Percentiles rank a stretch among this genome's conserved stretches.
These are phyloP conservation scores for Trametopsis cervina DNA, from an alignment of 768 basidiomycete genomes.

Conservation along the genomic window DNA sequence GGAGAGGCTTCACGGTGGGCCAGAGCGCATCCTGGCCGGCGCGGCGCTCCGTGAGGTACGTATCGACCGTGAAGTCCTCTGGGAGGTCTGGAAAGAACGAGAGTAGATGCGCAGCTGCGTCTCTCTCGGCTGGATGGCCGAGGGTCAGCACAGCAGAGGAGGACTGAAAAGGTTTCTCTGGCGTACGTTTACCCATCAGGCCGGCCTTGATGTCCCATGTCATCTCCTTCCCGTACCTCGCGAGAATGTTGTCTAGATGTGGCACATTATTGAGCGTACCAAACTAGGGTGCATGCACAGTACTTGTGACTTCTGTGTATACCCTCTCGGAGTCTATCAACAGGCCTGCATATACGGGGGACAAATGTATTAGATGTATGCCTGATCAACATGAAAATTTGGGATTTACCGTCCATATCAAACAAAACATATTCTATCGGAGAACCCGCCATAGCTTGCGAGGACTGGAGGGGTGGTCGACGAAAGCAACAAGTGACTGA, in stretches of 20 bases:
- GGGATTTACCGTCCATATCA: slow-evolving; percentile 28
- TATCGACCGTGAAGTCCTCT: slow-evolving; percentile 42
- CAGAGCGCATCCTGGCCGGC: slow-evolving; percentile 55
- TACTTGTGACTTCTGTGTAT: slow-evolving; percentile 76
- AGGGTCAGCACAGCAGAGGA: too few species aligned
- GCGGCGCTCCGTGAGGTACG: slow-evolving; percentile 52
- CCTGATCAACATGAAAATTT: background rate
- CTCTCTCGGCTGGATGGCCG: slow-evolving; percentile 59
- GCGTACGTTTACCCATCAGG: slow-evolving; percentile 78
- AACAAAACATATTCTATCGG: slow-evolving; percentile 27
- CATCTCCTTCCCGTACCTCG: slow-evolving; percentile 66
- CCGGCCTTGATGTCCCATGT: slow-evolving; percentile 89
- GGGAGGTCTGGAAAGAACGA: slow-evolving; percentile 73
- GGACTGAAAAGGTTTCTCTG: too few species aligned
- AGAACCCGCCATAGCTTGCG: background rate
- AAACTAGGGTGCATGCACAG: background rate
- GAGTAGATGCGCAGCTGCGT: slow-evolving; percentile 59
- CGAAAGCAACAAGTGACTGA: too few species aligned
- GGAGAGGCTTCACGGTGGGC: slow-evolving; percentile 66
- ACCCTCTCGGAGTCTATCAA: slow-evolving; percentile 74
- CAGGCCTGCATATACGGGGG: slow-evolving; percentile 37
- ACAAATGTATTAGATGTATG: background rate
- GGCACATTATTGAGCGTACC: slow-evolving; percentile 8
- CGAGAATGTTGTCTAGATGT: slow-evolving; percentile 60
- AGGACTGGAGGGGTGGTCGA: background rate